phyloP scores from a whole-genome alignment of 352 stramenopile species.

The Globisporangium mamillatum region DNA sequence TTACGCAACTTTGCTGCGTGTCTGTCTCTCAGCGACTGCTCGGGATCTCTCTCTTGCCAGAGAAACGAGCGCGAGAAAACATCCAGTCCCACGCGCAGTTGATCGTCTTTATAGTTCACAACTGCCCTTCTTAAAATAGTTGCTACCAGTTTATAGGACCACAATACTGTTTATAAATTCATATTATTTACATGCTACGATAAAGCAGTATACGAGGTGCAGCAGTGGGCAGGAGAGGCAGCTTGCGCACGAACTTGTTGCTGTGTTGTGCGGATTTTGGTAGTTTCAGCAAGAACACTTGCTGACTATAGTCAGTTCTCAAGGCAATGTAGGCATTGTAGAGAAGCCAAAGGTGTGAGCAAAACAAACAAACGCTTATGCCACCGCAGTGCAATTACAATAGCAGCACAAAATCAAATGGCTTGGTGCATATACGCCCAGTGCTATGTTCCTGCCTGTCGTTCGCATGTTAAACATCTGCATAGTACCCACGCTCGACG shows the following conservation, averaged over 20 bases:
- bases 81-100: neutral
- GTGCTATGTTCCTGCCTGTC: too few relatives aligned
- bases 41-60: neutral
- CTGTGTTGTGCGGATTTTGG: neutral
- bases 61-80: constrained; percentile 2
- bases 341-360: neutral
- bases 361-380: neutral
- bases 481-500: too few relatives aligned
- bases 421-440: too few relatives aligned
- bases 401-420: neutral
- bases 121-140: neutral
- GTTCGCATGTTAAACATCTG: too few relatives aligned
- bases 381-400: too few relatives aligned
- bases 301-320: too few relatives aligned
- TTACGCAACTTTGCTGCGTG: neutral
- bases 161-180: neutral
- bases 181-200: too few relatives aligned
- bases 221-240: neutral
- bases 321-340: too few relatives aligned
- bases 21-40: constrained; percentile 8
- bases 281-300: neutral
- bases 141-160: too few relatives aligned
- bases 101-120: neutral
- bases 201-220: neutral
- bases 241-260: constrained; percentile 3